phyloP scores from a whole-genome alignment of 164 flowering plant genomes.

The Paratinospora sagittata region DNA sequence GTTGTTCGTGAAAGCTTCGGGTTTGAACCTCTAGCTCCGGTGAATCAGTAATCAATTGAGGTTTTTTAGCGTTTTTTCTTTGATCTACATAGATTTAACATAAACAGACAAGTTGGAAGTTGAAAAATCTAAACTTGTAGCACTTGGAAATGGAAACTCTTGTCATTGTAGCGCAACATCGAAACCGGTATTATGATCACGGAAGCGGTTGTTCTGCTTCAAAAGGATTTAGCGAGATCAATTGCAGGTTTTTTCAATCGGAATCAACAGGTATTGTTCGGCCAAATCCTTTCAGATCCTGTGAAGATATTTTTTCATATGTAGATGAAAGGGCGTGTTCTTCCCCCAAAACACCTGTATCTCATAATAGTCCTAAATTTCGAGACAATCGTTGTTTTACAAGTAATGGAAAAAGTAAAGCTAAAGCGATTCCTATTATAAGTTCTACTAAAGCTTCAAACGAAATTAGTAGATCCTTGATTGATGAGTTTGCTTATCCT shows the following conservation, averaged over 20 bases:
- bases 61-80: not conserved
- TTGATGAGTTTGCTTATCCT: conserved; percentile 29
- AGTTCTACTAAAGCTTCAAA: conserved; percentile 10
- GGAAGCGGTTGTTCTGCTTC: conserved; percentile 36
- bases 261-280: conserved; percentile 53
- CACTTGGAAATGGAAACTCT: conserved; percentile 55
- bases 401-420: conserved; percentile 18
- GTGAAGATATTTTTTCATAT: conserved; percentile 14
- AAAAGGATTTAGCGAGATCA: conserved; percentile 39
- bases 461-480: conserved; percentile 19
- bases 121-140: not conserved
- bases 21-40: not conserved
- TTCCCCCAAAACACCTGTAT: conserved; percentile 31
- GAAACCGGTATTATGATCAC: conserved; percentile 45
- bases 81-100: not conserved
- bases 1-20: not conserved
- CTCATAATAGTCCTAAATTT: conserved; percentile 5
- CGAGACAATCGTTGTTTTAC: conserved; percentile 8
- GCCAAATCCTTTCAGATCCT: conserved; percentile 42
- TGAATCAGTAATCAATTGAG: not conserved
- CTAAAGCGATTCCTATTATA: conserved; percentile 36
- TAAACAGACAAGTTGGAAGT: not conserved
- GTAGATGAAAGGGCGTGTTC: conserved; percentile 13
- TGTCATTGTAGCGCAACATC: conserved; percentile 50
- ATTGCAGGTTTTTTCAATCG: conserved; percentile 55